These are phyloP conservation scores for Moesziomyces antarcticus DNA, from an alignment of 1,284 basidiomycete species.

Conservation along the genomic window DNA sequence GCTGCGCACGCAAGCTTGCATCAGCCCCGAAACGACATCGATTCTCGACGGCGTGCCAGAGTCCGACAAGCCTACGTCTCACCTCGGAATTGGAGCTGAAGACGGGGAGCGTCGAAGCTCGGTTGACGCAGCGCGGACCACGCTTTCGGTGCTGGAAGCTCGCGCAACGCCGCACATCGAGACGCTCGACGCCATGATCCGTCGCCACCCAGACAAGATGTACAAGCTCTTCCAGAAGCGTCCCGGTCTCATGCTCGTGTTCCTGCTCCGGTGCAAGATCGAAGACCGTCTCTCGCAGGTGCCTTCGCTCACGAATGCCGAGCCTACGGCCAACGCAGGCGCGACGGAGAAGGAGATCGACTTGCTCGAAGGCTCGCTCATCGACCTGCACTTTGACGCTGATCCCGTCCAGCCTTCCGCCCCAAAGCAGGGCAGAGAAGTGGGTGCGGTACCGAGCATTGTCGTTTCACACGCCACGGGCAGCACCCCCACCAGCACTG, in stretches of 20 bases:
- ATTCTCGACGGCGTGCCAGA: too few relatives aligned
- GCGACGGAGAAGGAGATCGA: neutral
- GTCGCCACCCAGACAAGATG: slow-evolving; percentile 31
- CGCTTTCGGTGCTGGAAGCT: slow-evolving; percentile 24
- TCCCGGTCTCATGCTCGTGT: slow-evolving; percentile 26
- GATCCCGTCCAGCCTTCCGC: neutral
- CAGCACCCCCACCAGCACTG: neutral
- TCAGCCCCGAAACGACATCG: too few relatives aligned
- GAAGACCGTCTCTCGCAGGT: slow-evolving; percentile 21
- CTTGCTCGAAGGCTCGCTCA: slow-evolving; percentile 23
- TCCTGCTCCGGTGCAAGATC: slow-evolving; percentile 23
- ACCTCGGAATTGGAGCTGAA: neutral
- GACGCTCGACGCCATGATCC: slow-evolving; percentile 23
- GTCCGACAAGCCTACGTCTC: too few relatives aligned
- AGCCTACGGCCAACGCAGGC: neutral
- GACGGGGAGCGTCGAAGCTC: slow-evolving; percentile 8
- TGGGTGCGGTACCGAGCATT: slow-evolving; percentile 13
- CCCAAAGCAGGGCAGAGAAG: neutral
- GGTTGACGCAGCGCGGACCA: slow-evolving; percentile 14
- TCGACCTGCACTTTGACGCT: slow-evolving; percentile 24
- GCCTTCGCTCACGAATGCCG: slow-evolving; percentile 2
- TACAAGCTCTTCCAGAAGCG: slow-evolving; percentile 10
- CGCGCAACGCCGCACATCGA: slow-evolving; percentile 23
- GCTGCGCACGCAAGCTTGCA: too few relatives aligned
- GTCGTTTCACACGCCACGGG: slow-evolving; percentile 22